Conservation (phyloP, 805 yeast species). For the Monosporozyma unispora region DNA sequence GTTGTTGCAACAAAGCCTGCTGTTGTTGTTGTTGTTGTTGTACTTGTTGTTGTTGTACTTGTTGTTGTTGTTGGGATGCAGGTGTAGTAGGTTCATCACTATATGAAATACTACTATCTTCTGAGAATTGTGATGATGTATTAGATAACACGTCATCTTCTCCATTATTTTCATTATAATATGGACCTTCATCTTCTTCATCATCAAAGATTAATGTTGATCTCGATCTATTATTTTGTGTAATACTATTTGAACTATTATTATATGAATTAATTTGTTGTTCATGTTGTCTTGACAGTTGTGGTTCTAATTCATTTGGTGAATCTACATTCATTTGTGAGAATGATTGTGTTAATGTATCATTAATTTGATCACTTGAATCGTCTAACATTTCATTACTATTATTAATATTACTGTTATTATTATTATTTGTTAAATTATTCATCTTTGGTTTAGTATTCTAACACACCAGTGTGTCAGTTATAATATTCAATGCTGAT, state of each 20-base stretch:
- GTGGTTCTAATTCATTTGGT: constrained; percentile 18
- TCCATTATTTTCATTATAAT: constrained; percentile 27
- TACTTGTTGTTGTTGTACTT: constrained; percentile 1
- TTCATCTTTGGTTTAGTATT: background rate
- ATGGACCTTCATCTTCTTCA: constrained; percentile 41
- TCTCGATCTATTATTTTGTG: constrained; percentile 29
- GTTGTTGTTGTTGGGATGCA: constrained; percentile 3
- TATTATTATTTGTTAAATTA: background rate
- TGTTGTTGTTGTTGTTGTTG: constrained; percentile 3
- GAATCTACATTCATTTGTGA: constrained; percentile 31
- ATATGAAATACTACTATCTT: background rate
- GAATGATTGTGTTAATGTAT: constrained; percentile 22
- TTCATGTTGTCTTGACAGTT: constrained; percentile 27
- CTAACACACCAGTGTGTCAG: too few species aligned
- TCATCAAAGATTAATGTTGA: constrained; percentile 64
- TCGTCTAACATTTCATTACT: background rate
- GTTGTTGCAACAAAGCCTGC: background rate
- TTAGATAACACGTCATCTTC: constrained; percentile 10
- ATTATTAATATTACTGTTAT: too few species aligned
- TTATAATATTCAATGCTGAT: too few species aligned
- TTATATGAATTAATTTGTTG: constrained; percentile 36
- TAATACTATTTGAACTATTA: constrained; percentile 2
- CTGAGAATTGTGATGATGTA: background rate
- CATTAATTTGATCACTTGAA: background rate
- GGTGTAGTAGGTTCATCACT: constrained; percentile 15